Evolutionary conservation across 176 grass and related monocot species (phyloP).

Genomic region (Ensete ventricosum): DNA sequence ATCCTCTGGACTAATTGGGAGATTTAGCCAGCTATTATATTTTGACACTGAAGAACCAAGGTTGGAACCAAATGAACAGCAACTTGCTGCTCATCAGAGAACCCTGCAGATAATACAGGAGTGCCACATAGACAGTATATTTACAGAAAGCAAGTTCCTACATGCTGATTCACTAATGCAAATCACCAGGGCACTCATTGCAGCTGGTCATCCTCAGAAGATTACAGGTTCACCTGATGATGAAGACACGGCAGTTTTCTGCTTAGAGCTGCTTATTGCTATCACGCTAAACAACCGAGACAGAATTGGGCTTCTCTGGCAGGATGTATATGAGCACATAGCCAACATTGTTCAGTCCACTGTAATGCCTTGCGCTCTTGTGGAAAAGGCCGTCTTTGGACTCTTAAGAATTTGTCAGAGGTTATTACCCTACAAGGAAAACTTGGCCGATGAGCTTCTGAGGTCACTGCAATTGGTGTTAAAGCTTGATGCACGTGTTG

Average conservation of each 20-base stretch:
- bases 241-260: constrained; percentile 95
- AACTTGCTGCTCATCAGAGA: constrained; percentile 91
- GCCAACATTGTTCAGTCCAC: constrained; percentile 88
- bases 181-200: constrained; percentile 78
- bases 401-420: constrained; percentile 93
- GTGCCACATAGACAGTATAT: constrained; percentile 88
- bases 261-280: constrained; percentile 90
- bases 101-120: constrained; percentile 96
- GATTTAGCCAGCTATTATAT: constrained; percentile 92
- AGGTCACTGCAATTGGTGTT: constrained; percentile 87
- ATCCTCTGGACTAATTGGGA: constrained; percentile 96
- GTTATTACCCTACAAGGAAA: constrained; percentile 93
- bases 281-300: constrained; percentile 92
- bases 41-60: constrained; percentile 97
- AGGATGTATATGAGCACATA: constrained; percentile 95
- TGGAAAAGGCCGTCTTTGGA: constrained; percentile 97
- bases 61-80: constrained; percentile 90
- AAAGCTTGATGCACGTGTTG: constrained; percentile 88
- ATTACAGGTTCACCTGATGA: constrained; percentile 71
- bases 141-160: constrained; percentile 90
- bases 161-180: constrained; percentile 84
- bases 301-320: constrained; percentile 88
- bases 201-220: constrained; percentile 83
- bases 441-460: constrained; percentile 81
- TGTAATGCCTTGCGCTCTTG: constrained; percentile 83